Evolutionary conservation across 257 asterid species (phyloP).

Genomic region (Gynochthodes officinalis): DNA sequence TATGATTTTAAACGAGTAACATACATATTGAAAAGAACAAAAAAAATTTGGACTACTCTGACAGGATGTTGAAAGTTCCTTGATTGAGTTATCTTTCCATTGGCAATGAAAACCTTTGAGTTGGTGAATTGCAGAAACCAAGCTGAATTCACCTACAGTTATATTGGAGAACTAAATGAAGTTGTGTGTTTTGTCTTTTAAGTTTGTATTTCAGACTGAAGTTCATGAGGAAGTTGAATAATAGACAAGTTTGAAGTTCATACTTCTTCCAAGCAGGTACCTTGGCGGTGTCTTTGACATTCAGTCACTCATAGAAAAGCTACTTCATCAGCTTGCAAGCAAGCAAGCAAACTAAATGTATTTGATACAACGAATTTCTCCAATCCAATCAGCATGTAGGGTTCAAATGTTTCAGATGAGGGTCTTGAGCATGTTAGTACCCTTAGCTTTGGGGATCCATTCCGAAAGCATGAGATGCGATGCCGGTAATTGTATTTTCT

Average conservation of each 20-base stretch:
- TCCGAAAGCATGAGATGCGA: conserved; percentile 92
- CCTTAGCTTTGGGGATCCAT: conserved; percentile 95
- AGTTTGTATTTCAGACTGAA: background rate
- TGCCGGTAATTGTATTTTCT: conserved; percentile 61
- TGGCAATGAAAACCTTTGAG: background rate
- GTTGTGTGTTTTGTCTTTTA: background rate
- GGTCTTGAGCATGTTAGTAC: conserved; percentile 59
- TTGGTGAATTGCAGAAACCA: background rate
- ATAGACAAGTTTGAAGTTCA: conserved; percentile 2
- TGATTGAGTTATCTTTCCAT: background rate
- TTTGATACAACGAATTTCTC: conserved; percentile 72
- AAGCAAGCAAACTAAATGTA: conserved; percentile 84
- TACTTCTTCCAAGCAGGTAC: conserved; percentile 53
- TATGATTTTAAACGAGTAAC: background rate
- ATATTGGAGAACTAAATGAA: no score
- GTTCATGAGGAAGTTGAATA: conserved; percentile 7
- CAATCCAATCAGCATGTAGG: conserved; percentile 87
- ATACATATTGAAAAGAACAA: background rate
- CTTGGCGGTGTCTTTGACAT: conserved; percentile 98
- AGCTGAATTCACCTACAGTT: background rate
- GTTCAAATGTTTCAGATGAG: conserved; percentile 48
- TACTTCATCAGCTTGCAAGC: conserved; percentile 98
- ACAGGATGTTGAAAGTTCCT: background rate
- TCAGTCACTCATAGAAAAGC: conserved; percentile 94
- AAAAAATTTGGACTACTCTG: background rate